Base-by-base conservation (phyloP, 208 protist species). In the Tritrichomonas musculus region DNA sequence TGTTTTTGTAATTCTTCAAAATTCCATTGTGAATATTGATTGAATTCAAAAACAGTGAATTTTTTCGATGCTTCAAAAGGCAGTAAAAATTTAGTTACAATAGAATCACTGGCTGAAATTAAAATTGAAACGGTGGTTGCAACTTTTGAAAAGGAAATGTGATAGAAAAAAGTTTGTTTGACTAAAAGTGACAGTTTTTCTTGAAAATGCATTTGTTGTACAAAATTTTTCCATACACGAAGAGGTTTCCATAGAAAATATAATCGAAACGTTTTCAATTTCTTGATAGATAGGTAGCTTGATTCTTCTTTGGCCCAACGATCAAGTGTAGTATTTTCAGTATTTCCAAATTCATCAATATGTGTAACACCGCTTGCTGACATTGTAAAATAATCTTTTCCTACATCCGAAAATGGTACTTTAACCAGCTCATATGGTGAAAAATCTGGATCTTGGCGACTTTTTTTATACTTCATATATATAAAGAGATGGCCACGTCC, bases 201-300 rank as follows among this genome's bases (percentile, higher is more conserved):
- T 33, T 88, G 44, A 47, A 57, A 88, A 20, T 57, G 77, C 30
- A n/a, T 25, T 88, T 88, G 77, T 5, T 20, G 33, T 27, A 88
- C 47, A 47, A 60, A 88, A 57, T 88, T 88, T 39, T 57, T 88
- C 47, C 41, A 88, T 22, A 88, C 41, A 13, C 47, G 8, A 57
- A 57, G 57, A 36, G 77, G 77, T 50, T 88, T 88, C 77, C 77
- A 88, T 27, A 60, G 57, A 30, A 60, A 47, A 57, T 88, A 88
- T 57, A 88, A 20, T 88, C 27, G 33, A 47, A 88, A 88, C 8
- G 77, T 88, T n/a, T 39, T 25, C 8, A 88, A 33, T 88, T 88
- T 88, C 57, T 47, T 25, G 33, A 88, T 50, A 17, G 77, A 88
- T 88, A 57, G n/a, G 17, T 57, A 88, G 4, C 33, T 57, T 88